These are phyloP conservation scores for Balamuthia mandrillaris DNA, from an alignment of 208 protist genomes.

Conservation along the genomic window DNA sequence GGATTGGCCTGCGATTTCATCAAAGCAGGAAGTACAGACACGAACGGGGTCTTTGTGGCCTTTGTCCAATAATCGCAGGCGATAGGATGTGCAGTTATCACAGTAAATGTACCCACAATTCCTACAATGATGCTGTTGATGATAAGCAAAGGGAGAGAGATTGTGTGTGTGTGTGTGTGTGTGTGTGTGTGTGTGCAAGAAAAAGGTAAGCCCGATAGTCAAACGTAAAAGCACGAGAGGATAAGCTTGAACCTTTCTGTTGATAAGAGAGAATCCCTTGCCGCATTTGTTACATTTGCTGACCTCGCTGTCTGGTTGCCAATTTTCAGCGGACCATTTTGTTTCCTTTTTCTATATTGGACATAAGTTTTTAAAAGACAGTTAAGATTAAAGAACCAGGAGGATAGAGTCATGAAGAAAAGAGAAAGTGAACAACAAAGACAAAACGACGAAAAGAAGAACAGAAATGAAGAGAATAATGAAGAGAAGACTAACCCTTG, in stretches of 20 bases:
- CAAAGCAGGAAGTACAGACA: too few relatives aligned
- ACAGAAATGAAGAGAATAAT: background rate
- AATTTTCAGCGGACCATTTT: constrained; percentile 23
- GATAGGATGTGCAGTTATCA: constrained; percentile 25
- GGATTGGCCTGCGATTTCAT: too few relatives aligned
- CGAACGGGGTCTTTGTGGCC: constrained; percentile 27
- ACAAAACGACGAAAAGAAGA: too few relatives aligned
- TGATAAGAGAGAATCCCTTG: constrained; percentile 23
- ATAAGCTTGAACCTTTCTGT: constrained; percentile 19
- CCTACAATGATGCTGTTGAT: too few relatives aligned
- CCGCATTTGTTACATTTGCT: constrained; percentile 11
- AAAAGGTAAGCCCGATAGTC: too few relatives aligned
- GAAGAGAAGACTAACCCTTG: background rate
- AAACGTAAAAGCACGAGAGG: too few relatives aligned
- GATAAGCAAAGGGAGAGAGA: too few relatives aligned
- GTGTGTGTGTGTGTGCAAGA: too few relatives aligned
- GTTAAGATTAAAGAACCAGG: too few relatives aligned
- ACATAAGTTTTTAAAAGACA: too few relatives aligned
- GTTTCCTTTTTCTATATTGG: background rate
- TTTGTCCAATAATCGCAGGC: constrained; percentile 20
- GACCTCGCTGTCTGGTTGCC: constrained; percentile 22
- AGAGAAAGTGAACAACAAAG: background rate
- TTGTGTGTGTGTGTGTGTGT: too few relatives aligned
- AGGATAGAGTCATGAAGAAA: background rate
- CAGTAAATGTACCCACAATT: constrained; percentile 33